Evolutionary conservation across 164 flowering plant genomes (phyloP).

Genomic region (Magnolia kwangsiensis): DNA sequence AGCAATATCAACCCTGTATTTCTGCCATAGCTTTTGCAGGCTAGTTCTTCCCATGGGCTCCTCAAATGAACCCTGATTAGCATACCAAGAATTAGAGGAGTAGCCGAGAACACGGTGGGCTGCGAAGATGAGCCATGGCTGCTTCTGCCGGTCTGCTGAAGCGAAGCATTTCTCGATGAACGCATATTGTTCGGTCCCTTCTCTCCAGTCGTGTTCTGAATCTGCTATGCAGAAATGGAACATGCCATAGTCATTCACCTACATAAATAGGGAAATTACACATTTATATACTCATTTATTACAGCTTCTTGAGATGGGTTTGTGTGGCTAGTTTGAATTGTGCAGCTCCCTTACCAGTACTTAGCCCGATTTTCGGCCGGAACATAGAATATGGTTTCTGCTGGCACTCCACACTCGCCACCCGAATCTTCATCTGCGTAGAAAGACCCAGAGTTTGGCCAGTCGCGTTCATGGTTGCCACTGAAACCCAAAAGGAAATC

Average conservation of each 20-base stretch:
- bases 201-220: conserved; percentile 85
- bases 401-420: conserved; percentile 87
- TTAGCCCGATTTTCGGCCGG: conserved; percentile 88
- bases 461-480: conserved; percentile 92
- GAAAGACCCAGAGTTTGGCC: conserved; percentile 84
- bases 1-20: conserved; percentile 79
- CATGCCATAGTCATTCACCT: conserved; percentile 97
- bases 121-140: conserved; percentile 83
- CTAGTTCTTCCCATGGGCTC: conserved; percentile 86
- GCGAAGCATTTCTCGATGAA: conserved; percentile 78
- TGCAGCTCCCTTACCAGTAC: conserved; percentile 59
- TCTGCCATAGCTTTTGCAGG: conserved; percentile 84
- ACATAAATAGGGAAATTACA: conserved; percentile 4
- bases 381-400: conserved; percentile 78
- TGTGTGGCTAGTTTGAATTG: too few relatives aligned
- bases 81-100: conserved; percentile 54
- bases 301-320: too few relatives aligned
- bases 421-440: conserved; percentile 63
- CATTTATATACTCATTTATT: too few relatives aligned
- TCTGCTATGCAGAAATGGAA: conserved; percentile 86
- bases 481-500: conserved; percentile 35
- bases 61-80: conserved; percentile 52
- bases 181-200: conserved; percentile 72
- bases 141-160: conserved; percentile 66
- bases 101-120: conserved; percentile 86